Base-by-base conservation (phyloP, 2,329 filamentous ascomycete genomes). In the Fusarium coicis region DNA sequence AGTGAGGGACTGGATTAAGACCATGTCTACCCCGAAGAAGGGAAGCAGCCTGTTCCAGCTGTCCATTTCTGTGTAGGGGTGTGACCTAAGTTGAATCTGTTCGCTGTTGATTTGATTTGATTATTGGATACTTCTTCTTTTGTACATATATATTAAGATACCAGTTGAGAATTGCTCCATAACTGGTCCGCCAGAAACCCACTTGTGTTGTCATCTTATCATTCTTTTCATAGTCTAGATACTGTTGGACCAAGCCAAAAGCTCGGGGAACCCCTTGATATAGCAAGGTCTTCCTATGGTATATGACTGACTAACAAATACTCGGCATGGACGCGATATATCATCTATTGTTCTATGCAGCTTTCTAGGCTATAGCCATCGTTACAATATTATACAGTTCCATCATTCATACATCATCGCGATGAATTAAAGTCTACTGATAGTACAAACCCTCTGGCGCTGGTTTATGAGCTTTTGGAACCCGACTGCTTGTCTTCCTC, bases 1-100 rank as follows among this genome's bases (percentile, higher is more conserved):
- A 58, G 82, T 87, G 34, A 76, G 80, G 63, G 52, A 59, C 23
- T 84, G 82, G 82, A 49, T 83, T 4, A 66, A 68, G 23, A 66
- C 72, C n/a, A 66, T 74, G 34, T 55, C 63, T n/a, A 36, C 46
- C 12, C 60, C 65, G 10, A 50, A 56, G 9, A 58, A 75, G 43
- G 55, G 72, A 18, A 77, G 70, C 63, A 78, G 76, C 53, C 57
- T 77, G 34, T 78, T 78, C 66, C 72, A 78, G 61, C 44, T 76
- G 43, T 56, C 64, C 26, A 56, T 32, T 7, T 32, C 10, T 60
- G 37, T 54, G 40, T 32, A 19, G 7, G 8, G 10, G 15, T 12
- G 34, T 39, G 23, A 32, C 44, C 34, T 19, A 42, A 42, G 10
- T 58, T 66, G 59, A 34, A 11, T 55, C 15, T 44, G 32, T 23